phyloP scores from a whole-genome alignment of 257 asterid genomes.

The Hygrophila difformis region DNA sequence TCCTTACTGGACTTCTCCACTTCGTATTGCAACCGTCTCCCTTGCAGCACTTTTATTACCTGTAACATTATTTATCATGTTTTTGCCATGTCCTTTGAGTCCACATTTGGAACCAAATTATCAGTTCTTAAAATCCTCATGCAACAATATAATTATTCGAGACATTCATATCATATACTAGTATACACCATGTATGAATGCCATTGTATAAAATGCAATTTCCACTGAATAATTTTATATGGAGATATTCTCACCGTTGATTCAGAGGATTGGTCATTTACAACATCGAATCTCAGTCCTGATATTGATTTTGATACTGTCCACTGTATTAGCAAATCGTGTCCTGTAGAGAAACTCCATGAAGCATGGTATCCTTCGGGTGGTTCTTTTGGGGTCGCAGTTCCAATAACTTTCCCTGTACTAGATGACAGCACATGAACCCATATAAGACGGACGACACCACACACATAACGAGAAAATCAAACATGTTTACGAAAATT shows the following conservation, averaged over 20 bases:
- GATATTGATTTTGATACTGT: constrained; percentile 31
- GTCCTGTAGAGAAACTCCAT: constrained; percentile 73
- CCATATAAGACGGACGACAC: constrained; percentile 12
- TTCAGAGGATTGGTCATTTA: constrained; percentile 25
- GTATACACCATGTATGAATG: too few relatives aligned
- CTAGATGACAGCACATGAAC: constrained; percentile 41
- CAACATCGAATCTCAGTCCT: constrained; percentile 37
- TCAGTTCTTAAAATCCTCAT: too few relatives aligned
- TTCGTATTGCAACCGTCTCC: constrained; percentile 65
- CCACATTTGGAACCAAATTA: too few relatives aligned
- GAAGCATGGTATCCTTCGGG: constrained; percentile 61
- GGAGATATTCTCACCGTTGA: constrained; percentile 28
- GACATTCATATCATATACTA: too few relatives aligned
- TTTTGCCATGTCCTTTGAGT: background rate
- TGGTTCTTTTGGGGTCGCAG: constrained; percentile 74
- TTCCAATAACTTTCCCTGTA: constrained; percentile 89
- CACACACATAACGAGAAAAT: too few relatives aligned
- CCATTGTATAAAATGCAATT: too few relatives aligned
- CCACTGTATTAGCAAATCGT: constrained; percentile 42
- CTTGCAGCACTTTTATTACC: constrained; percentile 64
- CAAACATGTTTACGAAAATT: background rate
- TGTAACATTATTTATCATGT: constrained; percentile 15
- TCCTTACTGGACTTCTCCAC: constrained; percentile 23
- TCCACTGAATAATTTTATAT: background rate
- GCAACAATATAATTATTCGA: too few relatives aligned